Conservation (phyloP, 352 stramenopile genomes). For the Phytophthora pini region DNA sequence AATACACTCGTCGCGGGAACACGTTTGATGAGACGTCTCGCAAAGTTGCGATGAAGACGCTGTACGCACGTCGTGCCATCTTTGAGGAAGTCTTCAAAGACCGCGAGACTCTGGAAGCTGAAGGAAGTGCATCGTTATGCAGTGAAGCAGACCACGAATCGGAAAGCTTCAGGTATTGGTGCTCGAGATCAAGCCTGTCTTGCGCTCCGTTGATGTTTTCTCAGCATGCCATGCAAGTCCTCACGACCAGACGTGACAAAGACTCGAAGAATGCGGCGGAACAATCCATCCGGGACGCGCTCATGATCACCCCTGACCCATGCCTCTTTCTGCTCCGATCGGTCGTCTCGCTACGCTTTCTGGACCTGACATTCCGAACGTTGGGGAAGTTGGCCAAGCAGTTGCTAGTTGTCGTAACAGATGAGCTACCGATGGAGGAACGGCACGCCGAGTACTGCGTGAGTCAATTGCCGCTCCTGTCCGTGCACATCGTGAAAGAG, state of each 20-base stretch:
- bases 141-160: slow-evolving; percentile 22
- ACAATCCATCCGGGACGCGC: slow-evolving; percentile 49
- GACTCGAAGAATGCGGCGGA: slow-evolving; percentile 62
- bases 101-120: slow-evolving; percentile 38
- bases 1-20: slow-evolving; percentile 68
- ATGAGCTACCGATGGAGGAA: slow-evolving; percentile 38
- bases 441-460: slow-evolving; percentile 67
- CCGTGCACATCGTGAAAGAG: slow-evolving; percentile 77
- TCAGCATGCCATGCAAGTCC: slow-evolving; percentile 70
- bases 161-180: slow-evolving; percentile 61
- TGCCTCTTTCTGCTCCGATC: slow-evolving; percentile 64
- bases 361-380: slow-evolving; percentile 70
- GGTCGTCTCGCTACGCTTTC: slow-evolving; percentile 53
- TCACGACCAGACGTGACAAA: slow-evolving; percentile 78
- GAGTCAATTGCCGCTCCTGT: slow-evolving; percentile 55
- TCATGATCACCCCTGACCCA: slow-evolving; percentile 56
- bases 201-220: slow-evolving; percentile 75
- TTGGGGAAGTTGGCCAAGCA: slow-evolving; percentile 81
- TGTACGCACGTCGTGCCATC: slow-evolving; percentile 63
- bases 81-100: slow-evolving; percentile 67
- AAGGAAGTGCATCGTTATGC: background rate
- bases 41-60: slow-evolving; percentile 59
- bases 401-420: slow-evolving; percentile 59
- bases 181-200: slow-evolving; percentile 39
- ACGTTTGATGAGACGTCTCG: slow-evolving; percentile 68